These are phyloP conservation scores for Mycena haematopus DNA, from an alignment of 768 basidiomycete species.

Conservation along the genomic window DNA sequence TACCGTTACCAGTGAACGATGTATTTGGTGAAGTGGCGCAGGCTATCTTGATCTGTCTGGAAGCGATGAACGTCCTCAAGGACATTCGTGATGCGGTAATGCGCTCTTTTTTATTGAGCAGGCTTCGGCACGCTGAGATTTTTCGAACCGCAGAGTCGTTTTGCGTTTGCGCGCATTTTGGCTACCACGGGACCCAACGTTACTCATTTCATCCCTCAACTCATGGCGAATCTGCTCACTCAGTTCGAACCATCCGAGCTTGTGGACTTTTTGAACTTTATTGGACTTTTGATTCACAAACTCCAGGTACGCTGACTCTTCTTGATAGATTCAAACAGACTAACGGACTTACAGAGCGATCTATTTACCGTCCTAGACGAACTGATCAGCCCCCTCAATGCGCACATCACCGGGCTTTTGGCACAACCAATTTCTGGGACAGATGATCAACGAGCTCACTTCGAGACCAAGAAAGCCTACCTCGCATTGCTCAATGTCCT, in stretches of 20 bases:
- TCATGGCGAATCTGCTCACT: constrained; percentile 89
- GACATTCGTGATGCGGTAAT: constrained; percentile 90
- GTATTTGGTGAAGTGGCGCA: constrained; percentile 88
- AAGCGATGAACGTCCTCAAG: constrained; percentile 86
- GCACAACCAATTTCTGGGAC: constrained; percentile 85
- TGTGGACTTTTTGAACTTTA: constrained; percentile 95
- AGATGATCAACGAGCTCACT: constrained; percentile 81
- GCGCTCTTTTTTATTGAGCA: constrained; percentile 38
- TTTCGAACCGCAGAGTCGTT: constrained; percentile 68
- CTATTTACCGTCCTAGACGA: constrained; percentile 90
- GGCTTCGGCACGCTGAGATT: constrained; percentile 10
- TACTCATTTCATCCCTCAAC: constrained; percentile 83
- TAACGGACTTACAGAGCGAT: constrained; percentile 61
- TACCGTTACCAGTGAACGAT: constrained; percentile 67
- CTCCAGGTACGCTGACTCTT: constrained; percentile 66
- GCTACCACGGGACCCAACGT: constrained; percentile 88
- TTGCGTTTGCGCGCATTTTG: constrained; percentile 92
- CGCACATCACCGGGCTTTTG: constrained; percentile 80
- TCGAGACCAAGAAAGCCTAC: constrained; percentile 89
- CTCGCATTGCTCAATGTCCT: constrained; percentile 82
- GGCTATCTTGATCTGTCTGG: constrained; percentile 84
- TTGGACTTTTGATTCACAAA: constrained; percentile 88
- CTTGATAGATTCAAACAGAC: background rate
- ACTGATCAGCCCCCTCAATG: constrained; percentile 83
- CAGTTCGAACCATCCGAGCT: constrained; percentile 94